Percentiles rank a stretch among this genome's conserved stretches.
phyloP scores from a whole-genome alignment of 2,329 filamentous ascomycete genomes.

The Taxawa tesnikishii region DNA sequence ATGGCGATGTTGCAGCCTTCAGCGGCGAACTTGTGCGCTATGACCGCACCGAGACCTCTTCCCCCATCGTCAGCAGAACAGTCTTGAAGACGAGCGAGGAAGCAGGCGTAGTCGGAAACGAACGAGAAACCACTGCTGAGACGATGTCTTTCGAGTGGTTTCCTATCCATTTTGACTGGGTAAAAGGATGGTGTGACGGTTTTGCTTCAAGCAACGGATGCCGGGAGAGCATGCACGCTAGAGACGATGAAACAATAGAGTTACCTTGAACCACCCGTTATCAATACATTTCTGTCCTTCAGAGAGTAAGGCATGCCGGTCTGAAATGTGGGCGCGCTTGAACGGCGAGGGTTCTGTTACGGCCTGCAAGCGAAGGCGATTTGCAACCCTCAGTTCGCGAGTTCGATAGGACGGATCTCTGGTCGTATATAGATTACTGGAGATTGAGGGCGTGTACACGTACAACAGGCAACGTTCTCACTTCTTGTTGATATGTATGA shows the following conservation, averaged over 20 bases:
- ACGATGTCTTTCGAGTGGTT: slow-evolving; percentile 1
- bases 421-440: too few relatives aligned
- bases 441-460: too few relatives aligned
- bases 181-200: slow-evolving; percentile 3
- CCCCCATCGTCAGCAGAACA: slow-evolving; percentile 14
- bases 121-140: neutral
- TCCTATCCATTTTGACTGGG: slow-evolving; percentile 4
- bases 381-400: too few relatives aligned
- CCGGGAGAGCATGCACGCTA: too few relatives aligned
- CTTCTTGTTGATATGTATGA: too few relatives aligned
- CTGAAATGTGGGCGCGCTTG: too few relatives aligned
- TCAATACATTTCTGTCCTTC: slow-evolving; percentile 20
- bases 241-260: slow-evolving; percentile 1
- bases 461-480: too few relatives aligned
- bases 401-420: too few relatives aligned
- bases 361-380: too few relatives aligned
- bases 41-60: slow-evolving; percentile 60
- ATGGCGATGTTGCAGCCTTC: slow-evolving; percentile 58
- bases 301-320: neutral
- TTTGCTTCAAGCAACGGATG: too few relatives aligned
- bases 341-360: too few relatives aligned
- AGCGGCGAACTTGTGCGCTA: slow-evolving; percentile 54
- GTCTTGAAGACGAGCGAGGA: neutral
- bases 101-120: neutral
- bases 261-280: slow-evolving; percentile 54